phyloP scores from a whole-genome alignment of 129 eudicot genomes.

The Smallanthus sonchifolius region DNA sequence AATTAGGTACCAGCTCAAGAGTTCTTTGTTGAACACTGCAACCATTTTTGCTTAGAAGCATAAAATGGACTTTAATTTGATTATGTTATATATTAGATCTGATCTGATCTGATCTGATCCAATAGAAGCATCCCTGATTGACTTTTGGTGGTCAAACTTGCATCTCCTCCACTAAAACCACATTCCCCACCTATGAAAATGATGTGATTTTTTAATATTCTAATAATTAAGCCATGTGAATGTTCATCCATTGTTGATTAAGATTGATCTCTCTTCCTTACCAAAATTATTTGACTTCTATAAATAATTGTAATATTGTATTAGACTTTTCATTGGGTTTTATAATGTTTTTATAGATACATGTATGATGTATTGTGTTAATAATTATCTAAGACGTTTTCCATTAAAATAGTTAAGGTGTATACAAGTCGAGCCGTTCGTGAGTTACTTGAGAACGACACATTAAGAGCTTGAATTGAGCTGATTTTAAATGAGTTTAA shows the following conservation, averaged over 20 bases:
- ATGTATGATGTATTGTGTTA: too few species aligned
- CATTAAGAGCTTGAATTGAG: too few species aligned
- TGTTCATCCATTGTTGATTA: background rate
- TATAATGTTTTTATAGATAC: background rate
- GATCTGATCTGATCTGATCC: conserved; percentile 21
- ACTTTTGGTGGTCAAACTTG: conserved; percentile 11
- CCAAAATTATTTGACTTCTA: background rate
- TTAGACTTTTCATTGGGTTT: background rate
- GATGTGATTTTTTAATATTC: background rate
- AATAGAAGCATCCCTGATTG: conserved; percentile 5
- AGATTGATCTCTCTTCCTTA: background rate
- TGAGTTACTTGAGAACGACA: too few species aligned
- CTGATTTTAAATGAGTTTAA: too few species aligned
- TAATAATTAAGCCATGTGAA: conserved; percentile 17
- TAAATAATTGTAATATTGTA: background rate
- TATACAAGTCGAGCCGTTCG: too few species aligned
- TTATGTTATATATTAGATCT: background rate
- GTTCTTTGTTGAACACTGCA: conserved; percentile 85
- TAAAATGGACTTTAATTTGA: background rate
- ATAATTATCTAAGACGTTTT: too few species aligned
- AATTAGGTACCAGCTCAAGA: conserved; percentile 88
- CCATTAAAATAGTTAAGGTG: too few species aligned
- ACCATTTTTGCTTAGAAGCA: conserved; percentile 53
- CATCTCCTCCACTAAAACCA: conserved; percentile 14
- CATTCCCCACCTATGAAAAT: background rate